Conservation (phyloP, 2,329 filamentous ascomycete genomes). For the Verticillium longisporum region DNA sequence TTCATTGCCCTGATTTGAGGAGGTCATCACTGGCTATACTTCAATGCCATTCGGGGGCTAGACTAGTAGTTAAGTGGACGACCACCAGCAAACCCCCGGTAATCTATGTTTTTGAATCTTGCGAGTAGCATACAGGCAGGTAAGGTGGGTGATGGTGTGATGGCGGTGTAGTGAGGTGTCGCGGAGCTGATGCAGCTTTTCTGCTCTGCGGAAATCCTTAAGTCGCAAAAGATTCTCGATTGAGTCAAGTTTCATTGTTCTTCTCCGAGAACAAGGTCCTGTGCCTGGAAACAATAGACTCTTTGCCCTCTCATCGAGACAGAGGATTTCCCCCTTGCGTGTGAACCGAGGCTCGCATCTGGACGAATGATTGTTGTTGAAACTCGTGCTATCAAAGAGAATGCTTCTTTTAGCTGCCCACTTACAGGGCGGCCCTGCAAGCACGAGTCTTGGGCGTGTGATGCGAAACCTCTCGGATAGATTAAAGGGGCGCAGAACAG, state of each 20-base stretch:
- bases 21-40: no score
- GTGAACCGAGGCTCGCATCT: neutral
- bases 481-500: neutral
- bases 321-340: no score
- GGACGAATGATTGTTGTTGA: neutral
- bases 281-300: neutral
- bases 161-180: no score
- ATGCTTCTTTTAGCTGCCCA: neutral
- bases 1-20: no score
- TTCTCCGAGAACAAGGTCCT: neutral
- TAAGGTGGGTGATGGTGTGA: neutral
- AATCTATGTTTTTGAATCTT: neutral
- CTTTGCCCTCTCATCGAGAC: no score
- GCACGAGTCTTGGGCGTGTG: neutral
- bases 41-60: no score
- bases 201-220: no score
- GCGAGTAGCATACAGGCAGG: neutral
- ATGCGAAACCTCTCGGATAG: neutral
- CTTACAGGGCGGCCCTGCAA: neutral
- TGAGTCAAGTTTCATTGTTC: no score
- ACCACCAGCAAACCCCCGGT: neutral
- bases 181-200: neutral
- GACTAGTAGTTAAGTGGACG: neutral
- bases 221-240: no score
- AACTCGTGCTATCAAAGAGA: neutral